Conservation (phyloP, 1,284 basidiomycete species). For the Cutaneotrichosporon spelunceum region DNA sequence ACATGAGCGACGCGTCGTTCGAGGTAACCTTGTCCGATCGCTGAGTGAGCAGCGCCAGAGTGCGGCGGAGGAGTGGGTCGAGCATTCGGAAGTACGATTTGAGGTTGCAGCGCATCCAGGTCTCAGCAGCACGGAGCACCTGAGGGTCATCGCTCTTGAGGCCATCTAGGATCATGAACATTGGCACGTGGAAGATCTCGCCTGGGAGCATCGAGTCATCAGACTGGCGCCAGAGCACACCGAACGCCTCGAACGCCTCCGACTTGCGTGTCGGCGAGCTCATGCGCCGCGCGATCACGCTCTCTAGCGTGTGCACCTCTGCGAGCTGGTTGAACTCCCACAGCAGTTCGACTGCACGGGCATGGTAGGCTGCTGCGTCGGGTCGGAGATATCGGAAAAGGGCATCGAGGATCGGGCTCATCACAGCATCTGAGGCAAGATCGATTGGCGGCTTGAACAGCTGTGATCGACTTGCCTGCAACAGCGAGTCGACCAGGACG, state of each 20-base stretch:
- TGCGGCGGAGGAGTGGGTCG: constrained; percentile 76
- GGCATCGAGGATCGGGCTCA: constrained; percentile 35
- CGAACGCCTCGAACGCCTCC: constrained; percentile 79
- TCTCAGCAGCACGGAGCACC: constrained; percentile 74
- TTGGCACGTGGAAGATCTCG: constrained; percentile 73
- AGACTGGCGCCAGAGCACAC: constrained; percentile 84
- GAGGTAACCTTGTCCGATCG: not conserved
- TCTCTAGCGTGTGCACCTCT: constrained; percentile 58
- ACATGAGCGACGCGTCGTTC: constrained; percentile 17
- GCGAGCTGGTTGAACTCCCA: constrained; percentile 59
- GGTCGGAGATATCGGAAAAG: constrained; percentile 73
- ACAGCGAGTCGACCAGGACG: constrained; percentile 60
- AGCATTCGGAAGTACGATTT: constrained; percentile 83
- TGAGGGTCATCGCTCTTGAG: constrained; percentile 71
- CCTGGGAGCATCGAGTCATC: constrained; percentile 80
- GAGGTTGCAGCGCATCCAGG: constrained; percentile 93
- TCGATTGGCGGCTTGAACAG: constrained; percentile 28
- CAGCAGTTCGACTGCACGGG: constrained; percentile 75
- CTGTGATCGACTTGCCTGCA: constrained; percentile 51
- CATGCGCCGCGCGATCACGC: constrained; percentile 57
- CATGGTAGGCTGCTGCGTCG: constrained; percentile 68
- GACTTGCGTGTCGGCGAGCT: constrained; percentile 7
- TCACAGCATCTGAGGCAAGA: constrained; percentile 28
- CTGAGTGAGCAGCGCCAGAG: constrained; percentile 15
- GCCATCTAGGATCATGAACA: constrained; percentile 82